These are phyloP conservation scores for Kwoniella shandongensis DNA, from an alignment of 768 basidiomycete genomes.

Conservation along the genomic window DNA sequence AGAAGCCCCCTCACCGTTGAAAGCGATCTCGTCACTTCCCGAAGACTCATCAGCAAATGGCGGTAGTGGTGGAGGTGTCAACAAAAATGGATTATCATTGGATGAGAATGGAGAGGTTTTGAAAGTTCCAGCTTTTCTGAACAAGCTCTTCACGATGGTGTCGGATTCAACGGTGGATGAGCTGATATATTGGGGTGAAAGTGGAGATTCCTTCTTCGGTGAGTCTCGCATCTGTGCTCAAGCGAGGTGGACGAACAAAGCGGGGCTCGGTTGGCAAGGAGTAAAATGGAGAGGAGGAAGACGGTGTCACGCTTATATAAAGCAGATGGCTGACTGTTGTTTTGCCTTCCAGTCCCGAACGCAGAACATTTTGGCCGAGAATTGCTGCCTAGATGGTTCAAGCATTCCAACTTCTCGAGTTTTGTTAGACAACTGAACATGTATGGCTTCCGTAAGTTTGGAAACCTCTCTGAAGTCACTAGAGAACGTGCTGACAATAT, in stretches of 20 bases:
- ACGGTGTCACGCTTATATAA: no score
- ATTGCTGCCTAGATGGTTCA: conserved; percentile 56
- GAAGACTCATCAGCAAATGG: conserved; percentile 12
- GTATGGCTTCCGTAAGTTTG: conserved; percentile 66
- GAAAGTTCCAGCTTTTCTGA: conserved; percentile 77
- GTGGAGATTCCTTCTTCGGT: conserved; percentile 93
- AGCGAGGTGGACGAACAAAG: background rate
- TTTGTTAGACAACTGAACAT: conserved; percentile 54
- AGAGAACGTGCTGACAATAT: background rate
- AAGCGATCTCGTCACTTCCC: conserved; percentile 5
- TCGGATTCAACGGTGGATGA: conserved; percentile 77
- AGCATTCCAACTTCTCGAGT: conserved; percentile 54
- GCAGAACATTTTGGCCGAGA: conserved; percentile 86
- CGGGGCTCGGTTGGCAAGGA: background rate
- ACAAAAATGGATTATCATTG: conserved; percentile 36
- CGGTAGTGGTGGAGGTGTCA: conserved; percentile 9
- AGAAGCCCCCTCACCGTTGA: conserved; percentile 19
- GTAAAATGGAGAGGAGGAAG: background rate
- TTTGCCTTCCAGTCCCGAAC: conserved; percentile 68
- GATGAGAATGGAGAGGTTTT: conserved; percentile 49
- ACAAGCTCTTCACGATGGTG: conserved; percentile 93
- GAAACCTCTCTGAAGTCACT: background rate
- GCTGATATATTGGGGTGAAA: conserved; percentile 87
- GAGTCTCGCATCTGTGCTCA: conserved; percentile 10
- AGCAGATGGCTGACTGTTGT: background rate